These are phyloP conservation scores for Tricladium varicosporioides DNA, from an alignment of 2,329 filamentous ascomycete genomes.

Conservation along the genomic window DNA sequence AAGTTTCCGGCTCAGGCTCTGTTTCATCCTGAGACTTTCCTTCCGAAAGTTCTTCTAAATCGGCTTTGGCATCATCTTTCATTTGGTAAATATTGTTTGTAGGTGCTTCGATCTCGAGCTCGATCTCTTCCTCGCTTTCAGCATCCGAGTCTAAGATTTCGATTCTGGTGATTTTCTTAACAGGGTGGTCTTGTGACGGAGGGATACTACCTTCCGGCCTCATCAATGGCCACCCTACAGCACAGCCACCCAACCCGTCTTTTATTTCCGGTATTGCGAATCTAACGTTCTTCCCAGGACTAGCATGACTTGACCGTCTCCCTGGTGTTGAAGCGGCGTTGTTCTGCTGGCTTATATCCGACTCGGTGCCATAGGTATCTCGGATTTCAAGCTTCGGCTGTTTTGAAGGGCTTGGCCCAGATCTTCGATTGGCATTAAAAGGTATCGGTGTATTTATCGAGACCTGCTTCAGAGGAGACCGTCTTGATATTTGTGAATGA, in stretches of 20 bases:
- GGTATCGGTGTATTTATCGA: constrained; percentile 27
- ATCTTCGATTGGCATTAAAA: constrained; percentile 18
- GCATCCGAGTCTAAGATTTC: constrained; percentile 32
- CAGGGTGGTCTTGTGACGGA: neutral
- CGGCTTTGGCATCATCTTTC: neutral
- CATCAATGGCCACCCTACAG: neutral
- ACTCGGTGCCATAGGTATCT: constrained; percentile 27
- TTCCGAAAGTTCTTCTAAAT: neutral
- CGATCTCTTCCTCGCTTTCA: constrained; percentile 11
- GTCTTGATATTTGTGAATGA: constrained; percentile 17
- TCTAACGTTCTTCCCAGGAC: constrained; percentile 30
- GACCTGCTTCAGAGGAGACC: constrained; percentile 23
- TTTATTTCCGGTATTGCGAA: constrained; percentile 22
- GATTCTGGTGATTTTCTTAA: constrained; percentile 8
- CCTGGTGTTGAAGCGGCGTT: constrained; percentile 18
- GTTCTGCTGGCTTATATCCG: constrained; percentile 19
- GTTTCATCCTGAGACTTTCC: neutral
- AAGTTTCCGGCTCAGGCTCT: constrained; percentile 24
- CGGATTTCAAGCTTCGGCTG: constrained; percentile 25
- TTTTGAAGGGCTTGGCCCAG: constrained; percentile 12
- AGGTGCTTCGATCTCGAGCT: neutral
- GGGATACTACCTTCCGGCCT: neutral
- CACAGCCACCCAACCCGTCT: neutral
- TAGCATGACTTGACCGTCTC: constrained; percentile 27
- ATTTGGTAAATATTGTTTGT: neutral